Base-by-base conservation (phyloP, 2,329 filamentous ascomycete species). In the Macroventuria anomochaeta region DNA sequence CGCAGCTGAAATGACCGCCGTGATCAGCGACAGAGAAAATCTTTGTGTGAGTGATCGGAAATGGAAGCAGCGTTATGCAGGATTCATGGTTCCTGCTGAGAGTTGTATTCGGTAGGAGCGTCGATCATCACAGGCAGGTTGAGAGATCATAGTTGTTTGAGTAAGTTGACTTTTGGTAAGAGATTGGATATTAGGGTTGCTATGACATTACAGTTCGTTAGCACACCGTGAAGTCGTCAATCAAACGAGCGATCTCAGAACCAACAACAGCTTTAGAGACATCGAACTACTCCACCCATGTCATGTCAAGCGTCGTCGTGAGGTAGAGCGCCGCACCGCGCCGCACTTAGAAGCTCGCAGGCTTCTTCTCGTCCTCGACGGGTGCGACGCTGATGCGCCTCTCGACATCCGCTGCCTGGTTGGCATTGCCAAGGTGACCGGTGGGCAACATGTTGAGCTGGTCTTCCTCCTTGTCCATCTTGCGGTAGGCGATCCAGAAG, bases 361-460 rank as follows among this genome's bases (percentile, higher is more conserved):
- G 10, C 51, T 44, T 54, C 39, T 54, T 54, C 44, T 54, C 51
- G n/a, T 54, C 33, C 3, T 31, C 28, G 7, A 17, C 17, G 7
- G 29, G 26, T 2, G 53, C 57, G 21, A 62, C 46, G 39, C 64
- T 68, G 29, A 54, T 42, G 25, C 62, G 63, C 40, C 59, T 53
- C 63, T 75, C 71, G 17, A 74, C 32, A 41, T 75, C 72, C 17
- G 56, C 57, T 29, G 62, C 63, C 58, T 73, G 68, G 7, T 23
- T 48, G 7, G 53, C 40, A 5, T 58, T 74, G 36, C 65, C 70
- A 37, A 75, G 31, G 32, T 74, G 72, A 39, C 72, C 73, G 11
- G 71, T 74, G 5, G 73, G 73, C 41, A 76, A 55, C 64, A 73
- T 46, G 64, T 76, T 75, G 54, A 76, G 69, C 46, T 59, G 21